Percentiles rank a stretch among this genome's conserved stretches.
These are phyloP conservation scores for Rhizopogon vinicolor DNA, from an alignment of 768 basidiomycete genomes.

Conservation along the genomic window DNA sequence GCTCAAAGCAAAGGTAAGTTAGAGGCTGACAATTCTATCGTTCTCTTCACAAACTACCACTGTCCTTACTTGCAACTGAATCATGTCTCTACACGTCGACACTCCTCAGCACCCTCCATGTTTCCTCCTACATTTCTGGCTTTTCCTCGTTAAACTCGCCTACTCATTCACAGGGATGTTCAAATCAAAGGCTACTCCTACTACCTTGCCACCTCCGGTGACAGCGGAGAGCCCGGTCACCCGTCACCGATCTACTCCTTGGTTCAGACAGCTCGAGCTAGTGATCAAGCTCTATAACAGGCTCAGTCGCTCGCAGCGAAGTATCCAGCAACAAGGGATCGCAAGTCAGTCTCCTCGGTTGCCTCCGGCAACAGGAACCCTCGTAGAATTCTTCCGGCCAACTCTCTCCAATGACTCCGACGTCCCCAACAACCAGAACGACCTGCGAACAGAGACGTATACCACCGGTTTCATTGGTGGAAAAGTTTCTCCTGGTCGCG, in stretches of 20 bases:
- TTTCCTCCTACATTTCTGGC: background rate
- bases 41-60: background rate
- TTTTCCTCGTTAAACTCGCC: slow-evolving; percentile 1
- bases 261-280: background rate
- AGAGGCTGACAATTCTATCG: background rate
- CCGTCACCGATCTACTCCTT: background rate
- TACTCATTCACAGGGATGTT: slow-evolving; percentile 1
- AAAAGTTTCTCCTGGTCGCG: background rate
- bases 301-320: background rate
- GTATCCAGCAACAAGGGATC: background rate
- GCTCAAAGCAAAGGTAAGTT: background rate
- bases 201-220: slow-evolving; percentile 1
- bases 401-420: background rate
- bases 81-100: background rate
- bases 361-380: background rate
- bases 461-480: background rate
- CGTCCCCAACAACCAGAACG: background rate
- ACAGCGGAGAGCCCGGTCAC: background rate
- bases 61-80: slow-evolving; percentile 1
- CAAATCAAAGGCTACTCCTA: background rate
- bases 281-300: background rate
- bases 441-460: background rate
- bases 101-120: background rate
- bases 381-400: background rate
- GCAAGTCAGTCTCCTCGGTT: background rate